Percentiles rank a stretch among this genome's conserved stretches.
Conservation (phyloP, 805 yeast species). For the Zygosaccharomyces lentus region DNA sequence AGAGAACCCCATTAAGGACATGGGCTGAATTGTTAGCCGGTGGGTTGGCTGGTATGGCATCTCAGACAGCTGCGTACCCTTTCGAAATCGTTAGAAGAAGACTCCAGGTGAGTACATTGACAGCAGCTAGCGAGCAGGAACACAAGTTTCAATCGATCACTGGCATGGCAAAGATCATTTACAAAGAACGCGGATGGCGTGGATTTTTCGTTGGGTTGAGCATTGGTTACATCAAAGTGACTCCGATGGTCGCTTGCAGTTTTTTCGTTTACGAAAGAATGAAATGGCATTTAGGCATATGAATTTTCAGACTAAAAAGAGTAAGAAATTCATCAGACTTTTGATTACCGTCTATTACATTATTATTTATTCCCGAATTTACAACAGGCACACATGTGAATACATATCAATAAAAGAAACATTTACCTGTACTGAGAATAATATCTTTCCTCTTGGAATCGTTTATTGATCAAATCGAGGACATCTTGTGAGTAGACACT, state of each 20-base stretch:
- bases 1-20: constrained; percentile 64
- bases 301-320: constrained; percentile 5
- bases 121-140: constrained; percentile 50
- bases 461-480: constrained; percentile 49
- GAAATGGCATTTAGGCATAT: constrained; percentile 67
- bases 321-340: neutral
- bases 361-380: neutral
- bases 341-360: neutral
- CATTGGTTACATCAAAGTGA: constrained; percentile 90
- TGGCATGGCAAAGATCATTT: constrained; percentile 49
- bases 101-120: constrained; percentile 89
- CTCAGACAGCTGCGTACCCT: constrained; percentile 96
- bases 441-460: constrained; percentile 72
- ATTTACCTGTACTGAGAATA: constrained; percentile 53
- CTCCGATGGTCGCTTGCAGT: constrained; percentile 96
- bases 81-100: constrained; percentile 91
- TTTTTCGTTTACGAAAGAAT: constrained; percentile 89
- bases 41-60: constrained; percentile 90
- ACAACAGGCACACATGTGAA: constrained; percentile 2
- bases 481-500: constrained; percentile 64
- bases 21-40: constrained; percentile 96
- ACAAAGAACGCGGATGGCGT: constrained; percentile 66
- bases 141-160: constrained; percentile 33
- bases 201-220: constrained; percentile 94
- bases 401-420: constrained; percentile 1